phyloP scores from a whole-genome alignment of 306 rosid genomes.

The Hippophae rhamnoides region DNA sequence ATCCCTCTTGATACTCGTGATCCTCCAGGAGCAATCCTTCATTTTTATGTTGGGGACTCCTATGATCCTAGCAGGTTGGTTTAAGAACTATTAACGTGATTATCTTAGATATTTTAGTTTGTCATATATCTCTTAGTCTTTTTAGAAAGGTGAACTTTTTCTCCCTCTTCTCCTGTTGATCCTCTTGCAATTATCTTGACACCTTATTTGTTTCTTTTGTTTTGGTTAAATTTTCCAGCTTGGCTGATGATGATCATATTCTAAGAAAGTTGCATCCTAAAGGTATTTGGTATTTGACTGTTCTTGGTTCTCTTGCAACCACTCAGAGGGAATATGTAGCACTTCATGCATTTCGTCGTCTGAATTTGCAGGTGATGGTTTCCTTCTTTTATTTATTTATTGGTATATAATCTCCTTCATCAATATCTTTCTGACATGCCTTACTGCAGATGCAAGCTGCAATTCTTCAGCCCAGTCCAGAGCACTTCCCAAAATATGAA shows the following conservation, averaged over 20 bases:
- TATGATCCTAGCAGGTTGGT: constrained; percentile 58
- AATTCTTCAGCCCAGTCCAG: constrained; percentile 92
- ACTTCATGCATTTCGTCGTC: constrained; percentile 94
- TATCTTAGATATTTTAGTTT: background rate
- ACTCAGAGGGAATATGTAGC: constrained; percentile 94
- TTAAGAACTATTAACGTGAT: constrained; percentile 12
- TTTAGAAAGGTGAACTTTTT: background rate
- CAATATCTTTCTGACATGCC: constrained; percentile 15
- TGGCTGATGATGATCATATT: constrained; percentile 77
- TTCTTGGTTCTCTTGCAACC: constrained; percentile 97
- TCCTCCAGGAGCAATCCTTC: constrained; percentile 89
- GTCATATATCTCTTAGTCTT: background rate
- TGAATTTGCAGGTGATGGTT: constrained; percentile 68
- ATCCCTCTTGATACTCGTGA: constrained; percentile 83
- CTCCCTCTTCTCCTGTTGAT: background rate
- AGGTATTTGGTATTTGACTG: constrained; percentile 75
- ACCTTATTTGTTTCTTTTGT: background rate
- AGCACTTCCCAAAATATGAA: constrained; percentile 93
- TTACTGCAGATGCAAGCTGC: constrained; percentile 87
- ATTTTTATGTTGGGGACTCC: constrained; percentile 88
- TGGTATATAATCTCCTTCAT: constrained; percentile 5
- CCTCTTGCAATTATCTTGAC: constrained; percentile 15
- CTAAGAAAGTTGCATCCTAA: constrained; percentile 68
- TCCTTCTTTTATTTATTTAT: constrained; percentile 2
- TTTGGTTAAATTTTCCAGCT: constrained; percentile 20